Percentiles rank a stretch among this genome's conserved stretches.
Evolutionary conservation across 2,329 filamentous ascomycete genomes (phyloP).

Genomic region (Huntiella savannae): DNA sequence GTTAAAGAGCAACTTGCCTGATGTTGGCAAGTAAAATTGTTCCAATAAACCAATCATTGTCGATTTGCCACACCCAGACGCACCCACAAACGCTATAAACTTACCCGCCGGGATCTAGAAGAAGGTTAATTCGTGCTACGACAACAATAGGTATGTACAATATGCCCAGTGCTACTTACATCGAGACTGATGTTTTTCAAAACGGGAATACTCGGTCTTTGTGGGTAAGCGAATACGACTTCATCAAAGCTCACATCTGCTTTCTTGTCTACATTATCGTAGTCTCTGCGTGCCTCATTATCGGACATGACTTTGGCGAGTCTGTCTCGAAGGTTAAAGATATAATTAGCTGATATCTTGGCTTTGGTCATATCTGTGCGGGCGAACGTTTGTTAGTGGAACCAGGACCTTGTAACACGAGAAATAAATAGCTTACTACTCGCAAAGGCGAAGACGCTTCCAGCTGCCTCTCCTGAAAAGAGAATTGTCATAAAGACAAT

Average conservation of each 20-base stretch:
- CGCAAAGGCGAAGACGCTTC: slow-evolving; percentile 26
- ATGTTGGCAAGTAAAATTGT: slow-evolving; percentile 23
- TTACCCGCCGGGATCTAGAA: slow-evolving; percentile 23
- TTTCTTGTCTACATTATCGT: slow-evolving; percentile 13
- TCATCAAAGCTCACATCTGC: slow-evolving; percentile 28
- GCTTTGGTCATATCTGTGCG: slow-evolving; percentile 27
- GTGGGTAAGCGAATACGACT: slow-evolving; percentile 39
- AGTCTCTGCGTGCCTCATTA: slow-evolving; percentile 10
- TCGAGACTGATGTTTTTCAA: slow-evolving; percentile 22
- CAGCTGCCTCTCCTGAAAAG: slow-evolving; percentile 25
- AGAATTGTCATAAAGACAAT: slow-evolving; percentile 31
- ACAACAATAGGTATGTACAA: no score
- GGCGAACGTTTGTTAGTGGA: neutral
- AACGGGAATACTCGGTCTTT: slow-evolving; percentile 19
- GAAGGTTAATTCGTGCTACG: neutral
- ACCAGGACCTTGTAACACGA: neutral
- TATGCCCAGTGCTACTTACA: slow-evolving; percentile 8
- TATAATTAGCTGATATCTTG: slow-evolving; percentile 28
- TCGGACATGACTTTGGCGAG: slow-evolving; percentile 17
- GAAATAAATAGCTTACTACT: slow-evolving; percentile 19
- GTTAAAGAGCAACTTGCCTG: slow-evolving; percentile 17
- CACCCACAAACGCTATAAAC: slow-evolving; percentile 36
- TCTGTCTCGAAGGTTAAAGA: slow-evolving; percentile 23
- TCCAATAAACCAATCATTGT: slow-evolving; percentile 35
- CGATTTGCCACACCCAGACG: slow-evolving; percentile 40